Base-by-base conservation (phyloP, 2,329 filamentous ascomycete genomes). In the Penicillium sp. region DNA sequence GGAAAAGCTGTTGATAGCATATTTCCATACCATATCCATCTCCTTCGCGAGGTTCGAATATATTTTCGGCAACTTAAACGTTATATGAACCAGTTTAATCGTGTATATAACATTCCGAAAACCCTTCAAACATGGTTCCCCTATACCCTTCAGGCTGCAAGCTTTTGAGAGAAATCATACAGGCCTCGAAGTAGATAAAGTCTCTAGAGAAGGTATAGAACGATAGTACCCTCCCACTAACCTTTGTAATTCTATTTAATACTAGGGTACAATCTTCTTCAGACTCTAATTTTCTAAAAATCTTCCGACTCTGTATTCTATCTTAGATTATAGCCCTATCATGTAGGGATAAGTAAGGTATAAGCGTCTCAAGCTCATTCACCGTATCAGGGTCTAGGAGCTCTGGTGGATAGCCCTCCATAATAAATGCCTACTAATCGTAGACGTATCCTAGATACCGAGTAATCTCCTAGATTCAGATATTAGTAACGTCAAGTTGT, bases 141-240 rank as follows among this genome's bases (percentile, higher is more conserved):
- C 40, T 43, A 41, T 38, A 17, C 22, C 31, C 28, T 7, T n/a
- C 5, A 41, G 51, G 51, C 19, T 47, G 37, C 30, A 54, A 35
- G 40, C 40, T 38, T 38, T 54, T 54, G 16, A 54, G 51, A 28
- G 51, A 19, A 25, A 48, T 16, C 33, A 45, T 38, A 47, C 30
- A 54, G 3, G 44, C 51, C 35, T 54, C 51, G 26, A 54, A 54
- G 28, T 48, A 54, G n/a, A 54, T 47, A 22, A 54, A 54, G 26
- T 54, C 51, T 43, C 37, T 42, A 4, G 37, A 48, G 22, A 54
- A 54, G 28, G 51, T 54, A 54, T 54, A 40, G 28, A 54, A 48
- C 5, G 44, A 54, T 36, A 54, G 22, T 9, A 54, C 38, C 30
- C 44, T 45, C 25, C 44, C 30, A n/a, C 46, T 17, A 16, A 40